Evolutionary conservation across 108 stramenopile species (phyloP), one percentile per base, ranked within the genome.

Genomic region (Epithemia pelagica): DNA sequence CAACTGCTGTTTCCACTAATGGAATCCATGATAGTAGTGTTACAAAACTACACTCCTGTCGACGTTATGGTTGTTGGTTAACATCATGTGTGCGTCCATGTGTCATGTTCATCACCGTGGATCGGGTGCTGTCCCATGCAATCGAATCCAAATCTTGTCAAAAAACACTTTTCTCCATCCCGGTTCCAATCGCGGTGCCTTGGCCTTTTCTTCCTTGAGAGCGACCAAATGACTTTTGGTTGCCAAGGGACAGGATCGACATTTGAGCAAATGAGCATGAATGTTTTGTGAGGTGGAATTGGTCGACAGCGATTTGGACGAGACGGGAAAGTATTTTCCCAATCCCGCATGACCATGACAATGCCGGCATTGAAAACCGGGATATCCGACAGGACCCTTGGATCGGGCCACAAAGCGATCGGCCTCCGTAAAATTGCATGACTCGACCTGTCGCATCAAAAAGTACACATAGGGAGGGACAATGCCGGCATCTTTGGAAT

Each of bases 231-330:
- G 71, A 25, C 81, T 75, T 63, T 86, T 86, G 53, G 81, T 59
- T 24, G 27, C 57, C 15, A 75, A 59, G 24, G 85, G 85, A 32
- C 78, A 80, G 58, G 76, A 77, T 37, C 82, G 74, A 58, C 85
- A 86, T 46, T 86, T 86, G 5, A 86, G 59, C 32, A 86, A 21
- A 59, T 86, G 85, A 0, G 81, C 78, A 63, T 82, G 82, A 59
- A 86, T 86, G 64, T 86, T 86, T 72, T 86, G 85, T 22, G 76
- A 78, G 1, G 85, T 86, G 10, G 72, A 74, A 55, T 86, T 86
- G 28, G 85, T 86, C 8, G 73, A 69, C 54, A 86, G 63, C 24
- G 68, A 69, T 57, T 81, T 82, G 58, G 75, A 58, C 0, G 76
- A 71, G 18, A 79, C 62, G 2, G 85, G 85, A 72, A 83, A 86